Evolutionary conservation across 306 rosid species (phyloP), one percentile per base, ranked within the genome.

Genomic region (Arachis hypogaea): DNA sequence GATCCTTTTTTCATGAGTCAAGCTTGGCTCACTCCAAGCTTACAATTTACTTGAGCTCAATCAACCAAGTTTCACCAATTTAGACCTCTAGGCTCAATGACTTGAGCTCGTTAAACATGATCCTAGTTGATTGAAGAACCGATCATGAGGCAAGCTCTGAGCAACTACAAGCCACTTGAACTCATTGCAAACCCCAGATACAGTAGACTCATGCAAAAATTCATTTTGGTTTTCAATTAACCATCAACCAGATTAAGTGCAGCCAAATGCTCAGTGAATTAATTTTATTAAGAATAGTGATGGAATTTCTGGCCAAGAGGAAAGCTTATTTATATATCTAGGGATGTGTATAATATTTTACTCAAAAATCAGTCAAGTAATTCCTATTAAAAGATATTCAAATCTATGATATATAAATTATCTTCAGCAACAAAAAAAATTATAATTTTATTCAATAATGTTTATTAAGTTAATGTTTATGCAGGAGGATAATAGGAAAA

Each of bases 361-460:
- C 67, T 40, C 67, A 9, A 62, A 51, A 68, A 9, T 58, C 73
- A 2, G 29, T 40, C 49, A 12, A 6, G 38, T 68, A 38, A 36
- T 51, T 29, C 71, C 29, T 52, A 51, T 66, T 66, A 22, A 66
- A 66, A 22, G 16, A 6, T 8, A 68, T 8, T 54, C 41, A 54
- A 33, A 16, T 14, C 30, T 46, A 54, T 8, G 5, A 69, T 36
- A 54, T 40, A 69, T n/a, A 51, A 51, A 52, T 36, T 66, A 10
- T 47, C 57, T 49, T n/a, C 10, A 51, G 14, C 22, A 44, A 51
- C 49, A 22, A 22, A 22, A 22, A 68, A 51, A 14, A 11, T 66
- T 14, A 68, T 68, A 14, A 14, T 68, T 49, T 7, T 2, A 68
- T 36, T 68, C 59, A 68, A 7, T 68, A 33, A 9, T 45, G 50